phyloP scores from a whole-genome alignment of 257 asterid genomes.

The Solanum etuberosum region DNA sequence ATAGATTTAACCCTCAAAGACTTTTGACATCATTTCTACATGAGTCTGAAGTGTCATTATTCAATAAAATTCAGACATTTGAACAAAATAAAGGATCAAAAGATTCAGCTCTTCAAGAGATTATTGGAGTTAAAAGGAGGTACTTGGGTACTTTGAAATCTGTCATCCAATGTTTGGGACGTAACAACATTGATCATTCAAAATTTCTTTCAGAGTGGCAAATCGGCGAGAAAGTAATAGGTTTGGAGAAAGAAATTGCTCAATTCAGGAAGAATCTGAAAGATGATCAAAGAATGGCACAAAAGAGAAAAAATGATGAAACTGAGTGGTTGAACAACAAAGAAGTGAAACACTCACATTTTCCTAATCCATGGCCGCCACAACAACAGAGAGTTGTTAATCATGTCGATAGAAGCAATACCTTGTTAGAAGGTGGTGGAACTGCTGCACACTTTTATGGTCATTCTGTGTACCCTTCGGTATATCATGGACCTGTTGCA shows the following conservation, averaged over 20 bases:
- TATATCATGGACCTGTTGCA: background rate
- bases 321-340: slow-evolving; percentile 21
- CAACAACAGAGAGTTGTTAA: slow-evolving; percentile 17
- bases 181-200: slow-evolving; percentile 48
- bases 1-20: slow-evolving; percentile 36
- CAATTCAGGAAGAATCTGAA: slow-evolving; percentile 4
- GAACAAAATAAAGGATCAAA: slow-evolving; percentile 16
- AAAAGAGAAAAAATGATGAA: slow-evolving; percentile 50
- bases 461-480: background rate
- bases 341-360: slow-evolving; percentile 40
- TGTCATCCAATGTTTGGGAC: slow-evolving; percentile 41
- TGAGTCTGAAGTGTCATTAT: slow-evolving; percentile 35
- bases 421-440: background rate
- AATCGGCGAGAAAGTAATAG: slow-evolving; percentile 30
- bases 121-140: slow-evolving; percentile 54
- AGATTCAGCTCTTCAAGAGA: slow-evolving; percentile 29
- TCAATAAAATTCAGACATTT: background rate
- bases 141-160: slow-evolving; percentile 39
- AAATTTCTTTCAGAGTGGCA: slow-evolving; percentile 68
- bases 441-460: background rate
- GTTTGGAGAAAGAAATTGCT: slow-evolving; percentile 41
- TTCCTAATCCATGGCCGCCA: slow-evolving; percentile 12
- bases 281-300: slow-evolving; percentile 11
- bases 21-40: slow-evolving; percentile 43
- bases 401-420: background rate